Evolutionary conservation across 176 grass and related monocot species (phyloP).

Genomic region (Rhynchospora breviuscula): DNA sequence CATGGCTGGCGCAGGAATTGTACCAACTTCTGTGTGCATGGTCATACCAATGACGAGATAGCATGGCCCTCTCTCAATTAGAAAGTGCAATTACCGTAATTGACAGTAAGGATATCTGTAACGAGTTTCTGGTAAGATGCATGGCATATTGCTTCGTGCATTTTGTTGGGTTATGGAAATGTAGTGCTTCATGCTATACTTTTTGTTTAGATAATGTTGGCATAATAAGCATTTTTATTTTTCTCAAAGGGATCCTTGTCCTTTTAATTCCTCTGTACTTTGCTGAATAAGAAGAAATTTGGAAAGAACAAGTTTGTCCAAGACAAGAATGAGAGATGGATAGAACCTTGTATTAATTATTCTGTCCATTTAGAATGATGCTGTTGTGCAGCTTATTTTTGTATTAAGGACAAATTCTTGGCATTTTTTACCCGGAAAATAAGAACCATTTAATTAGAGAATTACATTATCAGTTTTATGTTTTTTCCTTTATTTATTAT

Average conservation of each 20-base stretch:
- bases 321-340: background rate
- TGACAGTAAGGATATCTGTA: background rate
- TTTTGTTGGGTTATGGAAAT: background rate
- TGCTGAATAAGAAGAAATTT: background rate
- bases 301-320: background rate
- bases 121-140: background rate
- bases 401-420: background rate
- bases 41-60: slow-evolving; percentile 63
- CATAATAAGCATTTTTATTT: background rate
- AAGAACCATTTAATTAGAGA: too few relatives aligned
- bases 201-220: background rate
- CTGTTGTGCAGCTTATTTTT: too few relatives aligned
- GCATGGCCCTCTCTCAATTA: slow-evolving; percentile 88
- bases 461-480: background rate
- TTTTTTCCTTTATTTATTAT: background rate
- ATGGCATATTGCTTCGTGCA: slow-evolving; percentile 9
- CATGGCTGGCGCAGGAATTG: slow-evolving; percentile 65
- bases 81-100: slow-evolving; percentile 27
- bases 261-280: background rate
- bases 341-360: too few relatives aligned
- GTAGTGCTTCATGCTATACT: background rate
- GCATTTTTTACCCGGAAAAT: background rate
- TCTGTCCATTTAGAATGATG: background rate
- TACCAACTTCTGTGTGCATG: slow-evolving; percentile 55
- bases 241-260: background rate